A percentile compares a stretch with the other conserved stretches of the same genome.
Conservation (phyloP, 2,329 filamentous ascomycete genomes). For the Diaporthe ampelina region DNA sequence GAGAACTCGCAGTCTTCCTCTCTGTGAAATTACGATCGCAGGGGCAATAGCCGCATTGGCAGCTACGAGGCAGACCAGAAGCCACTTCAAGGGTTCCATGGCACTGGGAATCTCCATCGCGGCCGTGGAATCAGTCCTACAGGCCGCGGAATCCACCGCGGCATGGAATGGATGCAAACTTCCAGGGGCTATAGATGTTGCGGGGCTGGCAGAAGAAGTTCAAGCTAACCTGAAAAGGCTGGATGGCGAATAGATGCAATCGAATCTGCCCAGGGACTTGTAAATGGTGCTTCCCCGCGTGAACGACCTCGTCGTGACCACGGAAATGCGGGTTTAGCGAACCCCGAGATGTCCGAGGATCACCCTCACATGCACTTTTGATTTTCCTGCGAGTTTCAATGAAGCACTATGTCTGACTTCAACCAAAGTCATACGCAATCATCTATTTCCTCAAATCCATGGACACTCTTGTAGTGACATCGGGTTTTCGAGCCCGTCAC, state of each 20-base stretch:
- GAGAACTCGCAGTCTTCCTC: background rate
- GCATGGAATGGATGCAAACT: conserved; percentile 12
- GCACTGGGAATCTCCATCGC: background rate
- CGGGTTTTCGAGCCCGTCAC: too few relatives aligned
- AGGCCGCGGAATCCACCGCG: conserved; percentile 16
- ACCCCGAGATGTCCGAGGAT: background rate
- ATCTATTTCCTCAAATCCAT: too few relatives aligned
- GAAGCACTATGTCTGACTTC: too few relatives aligned
- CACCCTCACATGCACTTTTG: background rate
- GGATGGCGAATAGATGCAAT: background rate
- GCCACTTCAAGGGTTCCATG: conserved; percentile 11
- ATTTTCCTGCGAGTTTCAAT: too few relatives aligned
- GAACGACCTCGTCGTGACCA: background rate
- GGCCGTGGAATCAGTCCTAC: background rate
- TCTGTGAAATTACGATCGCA: conserved; percentile 12
- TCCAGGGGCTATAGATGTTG: conserved; percentile 12
- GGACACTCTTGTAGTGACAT: too few relatives aligned
- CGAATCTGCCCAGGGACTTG: background rate
- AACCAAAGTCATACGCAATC: too few relatives aligned
- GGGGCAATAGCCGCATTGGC: conserved; percentile 3
- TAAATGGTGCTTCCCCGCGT: background rate
- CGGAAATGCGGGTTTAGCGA: background rate
- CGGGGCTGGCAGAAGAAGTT: conserved; percentile 8
- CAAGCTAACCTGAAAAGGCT: background rate
- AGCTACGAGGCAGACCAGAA: conserved; percentile 8